Percentiles rank a stretch among this genome's conserved stretches.
Evolutionary conservation across 176 grass and related monocot genomes (phyloP).

Genomic region (Panicum miliaceum): DNA sequence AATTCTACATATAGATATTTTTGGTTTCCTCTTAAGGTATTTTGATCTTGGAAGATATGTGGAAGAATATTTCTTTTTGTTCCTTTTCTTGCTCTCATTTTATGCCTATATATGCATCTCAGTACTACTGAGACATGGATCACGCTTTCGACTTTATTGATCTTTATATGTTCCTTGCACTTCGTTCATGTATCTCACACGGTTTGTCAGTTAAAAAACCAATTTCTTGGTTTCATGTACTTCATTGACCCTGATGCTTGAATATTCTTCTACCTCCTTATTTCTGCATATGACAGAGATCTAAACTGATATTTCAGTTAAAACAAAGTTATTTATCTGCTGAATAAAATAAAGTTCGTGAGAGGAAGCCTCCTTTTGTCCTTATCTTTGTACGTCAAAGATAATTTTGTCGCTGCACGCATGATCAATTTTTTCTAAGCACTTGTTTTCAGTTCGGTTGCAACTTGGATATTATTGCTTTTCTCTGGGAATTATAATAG

Average conservation of each 20-base stretch:
- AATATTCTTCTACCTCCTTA: not conserved
- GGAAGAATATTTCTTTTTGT: conserved; percentile 3
- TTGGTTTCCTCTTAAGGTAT: conserved; percentile 5
- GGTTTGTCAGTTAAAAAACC: not conserved
- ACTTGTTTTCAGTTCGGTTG: not conserved
- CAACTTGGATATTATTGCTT: not conserved
- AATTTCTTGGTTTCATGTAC: not conserved
- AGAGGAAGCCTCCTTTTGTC: not conserved
- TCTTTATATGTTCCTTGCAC: conserved; percentile 13
- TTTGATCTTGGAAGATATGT: conserved; percentile 3
- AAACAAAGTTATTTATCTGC: not conserved
- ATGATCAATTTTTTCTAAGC: not conserved
- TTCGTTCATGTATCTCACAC: not conserved
- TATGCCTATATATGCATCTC: conserved; percentile 20
- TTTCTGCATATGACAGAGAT: not conserved
- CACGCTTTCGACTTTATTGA: not conserved
- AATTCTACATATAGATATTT: not conserved
- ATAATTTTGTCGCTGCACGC: not conserved
- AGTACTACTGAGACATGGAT: not conserved
- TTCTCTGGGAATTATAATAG: not conserved
- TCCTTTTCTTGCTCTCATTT: conserved; percentile 35
- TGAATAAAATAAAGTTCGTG: not conserved
- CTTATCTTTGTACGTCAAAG: not conserved
- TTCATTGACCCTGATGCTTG: not conserved
- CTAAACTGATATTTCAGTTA: not conserved